Percentiles rank a stretch among this genome's conserved stretches.
These are phyloP conservation scores for Nidularia pulvinata DNA, from an alignment of 768 basidiomycete species.

Conservation along the genomic window DNA sequence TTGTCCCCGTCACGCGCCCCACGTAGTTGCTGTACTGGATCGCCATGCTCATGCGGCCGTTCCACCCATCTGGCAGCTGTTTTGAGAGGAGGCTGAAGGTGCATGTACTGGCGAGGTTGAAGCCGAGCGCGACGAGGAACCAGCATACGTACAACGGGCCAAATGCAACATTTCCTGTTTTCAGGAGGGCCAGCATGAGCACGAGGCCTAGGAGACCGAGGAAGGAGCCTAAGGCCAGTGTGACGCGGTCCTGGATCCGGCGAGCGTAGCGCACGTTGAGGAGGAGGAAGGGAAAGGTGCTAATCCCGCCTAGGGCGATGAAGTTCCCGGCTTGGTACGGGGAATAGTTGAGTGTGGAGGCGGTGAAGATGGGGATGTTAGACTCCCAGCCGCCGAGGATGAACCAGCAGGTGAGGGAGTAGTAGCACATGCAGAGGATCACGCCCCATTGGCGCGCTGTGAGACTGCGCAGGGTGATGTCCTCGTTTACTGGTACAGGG, in stretches of 20 bases:
- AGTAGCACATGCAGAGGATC: constrained; percentile 67
- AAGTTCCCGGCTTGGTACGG: constrained; percentile 70
- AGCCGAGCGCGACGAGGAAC: constrained; percentile 68
- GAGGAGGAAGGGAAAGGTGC: constrained; percentile 67
- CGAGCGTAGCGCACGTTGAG: constrained; percentile 56
- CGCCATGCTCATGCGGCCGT: constrained; percentile 49
- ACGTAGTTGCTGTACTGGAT: constrained; percentile 72
- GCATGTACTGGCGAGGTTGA: constrained; percentile 72
- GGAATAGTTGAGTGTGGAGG: constrained; percentile 47
- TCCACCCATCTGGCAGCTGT: constrained; percentile 65
- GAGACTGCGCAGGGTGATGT: neutral
- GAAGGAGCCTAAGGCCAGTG: constrained; percentile 49
- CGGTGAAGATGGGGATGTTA: constrained; percentile 64
- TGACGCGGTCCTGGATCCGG: constrained; percentile 59
- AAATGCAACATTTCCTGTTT: constrained; percentile 37
- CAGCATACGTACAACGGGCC: constrained; percentile 47
- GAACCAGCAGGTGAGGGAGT: constrained; percentile 70
- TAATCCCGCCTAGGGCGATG: constrained; percentile 65
- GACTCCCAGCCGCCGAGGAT: constrained; percentile 71
- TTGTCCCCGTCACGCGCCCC: constrained; percentile 64
- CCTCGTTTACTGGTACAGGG: neutral
- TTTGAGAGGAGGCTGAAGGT: constrained; percentile 69
- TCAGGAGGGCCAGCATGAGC: constrained; percentile 46
- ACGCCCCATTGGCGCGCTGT: constrained; percentile 41
- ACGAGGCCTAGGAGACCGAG: constrained; percentile 54